Base-by-base conservation (phyloP, 306 rosid species). In the Corylus avellana region DNA sequence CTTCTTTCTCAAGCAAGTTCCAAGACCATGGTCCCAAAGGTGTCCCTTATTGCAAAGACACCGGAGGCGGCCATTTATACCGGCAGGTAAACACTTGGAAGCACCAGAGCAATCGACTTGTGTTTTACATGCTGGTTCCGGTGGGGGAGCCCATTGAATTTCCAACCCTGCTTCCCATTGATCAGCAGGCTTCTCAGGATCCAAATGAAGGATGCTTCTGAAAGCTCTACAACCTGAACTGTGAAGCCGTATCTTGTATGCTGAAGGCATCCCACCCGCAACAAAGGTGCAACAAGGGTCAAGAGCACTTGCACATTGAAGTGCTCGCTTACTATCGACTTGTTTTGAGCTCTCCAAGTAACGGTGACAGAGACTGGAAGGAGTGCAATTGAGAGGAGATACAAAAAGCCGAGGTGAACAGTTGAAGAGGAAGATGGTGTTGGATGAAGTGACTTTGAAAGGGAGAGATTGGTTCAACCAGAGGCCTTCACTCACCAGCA, bases 141-240 rank as follows among this genome's bases (percentile, higher is more conserved):
- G 75, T 58, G 99, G 97, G 72, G 88, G 79, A 75, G 83, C 4
- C 99, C 98, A 93, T 75, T 93, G 99, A 88, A 95, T 88, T 84
- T 95, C 98, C 79, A 95, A 79, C 8, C 98, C 98, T 71, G 91
- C 97, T 75, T 91, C 93, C 99, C 98, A 95, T 59, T 89, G 89
- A 74, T 69, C 83, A 6, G 92, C 85, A 49, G 91, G 89, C 79
- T 89, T 87, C 37, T 78, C 85, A 5, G 70, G 35, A 74, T 89
- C 87, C 85, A 91, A 87, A 78, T 90, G 88, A 83, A 91, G 82
- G 75, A 93, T 82, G 85, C 99, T 95, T 85, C 96, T 89, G 87
- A 91, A 87, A 8, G 99, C 97, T 82, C 76, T 87, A 80, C 99
- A 95, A 7, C 97, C 98, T n/a, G 98, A 93, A 53, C 53, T 81